Base-by-base conservation (phyloP, 2,329 filamentous ascomycete species). In the Penicillium sp. region DNA sequence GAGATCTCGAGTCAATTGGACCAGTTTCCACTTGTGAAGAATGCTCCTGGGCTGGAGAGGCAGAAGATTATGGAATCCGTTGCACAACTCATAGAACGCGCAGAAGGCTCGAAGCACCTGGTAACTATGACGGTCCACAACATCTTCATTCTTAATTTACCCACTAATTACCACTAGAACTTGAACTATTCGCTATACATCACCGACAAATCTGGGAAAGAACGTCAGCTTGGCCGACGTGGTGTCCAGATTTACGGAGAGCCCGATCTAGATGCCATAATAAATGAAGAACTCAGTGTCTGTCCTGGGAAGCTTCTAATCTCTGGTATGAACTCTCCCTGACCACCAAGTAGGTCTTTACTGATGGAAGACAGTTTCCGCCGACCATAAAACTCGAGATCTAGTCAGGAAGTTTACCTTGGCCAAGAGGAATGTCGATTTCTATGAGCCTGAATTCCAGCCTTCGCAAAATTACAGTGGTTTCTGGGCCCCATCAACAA, bases 361-460 rank as follows among this genome's bases (percentile, higher is more conserved):
- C 21, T 23, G 21, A 23, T 23, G n/a, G 21, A 23, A 7, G 21
- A 23, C 21, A 23, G 21, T 23, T 23, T 23, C 21, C 11, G 21
- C 21, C 7, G 21, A 23, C 21, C 21, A 7, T 7, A 7, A 23
- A 23, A 23, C 21, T 7, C 21, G 21, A 11, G 21, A 23, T 17
- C 2, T 17, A 31, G 10, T 35, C 18, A 28, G 32, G 20, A 15
- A 23, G 4, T 29, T 35, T 13, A 16, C 29, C 8, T 15, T 41
- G 10, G 18, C 5, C 5, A 35, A 18, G 14, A 13, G 18, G 15
- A 20, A 19, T 30, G 15, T 41, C 18, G 32, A 41, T 36, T 41
- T 35, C 14, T 23, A 35, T 18, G 32, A 41, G 32, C 15, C 31
- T 11, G 32, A 41, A 30, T 35, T 32, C 29, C 38, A 41, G 32